These are phyloP conservation scores for Daucus carota DNA, from an alignment of 129 eudicot species.

Conservation along the genomic window DNA sequence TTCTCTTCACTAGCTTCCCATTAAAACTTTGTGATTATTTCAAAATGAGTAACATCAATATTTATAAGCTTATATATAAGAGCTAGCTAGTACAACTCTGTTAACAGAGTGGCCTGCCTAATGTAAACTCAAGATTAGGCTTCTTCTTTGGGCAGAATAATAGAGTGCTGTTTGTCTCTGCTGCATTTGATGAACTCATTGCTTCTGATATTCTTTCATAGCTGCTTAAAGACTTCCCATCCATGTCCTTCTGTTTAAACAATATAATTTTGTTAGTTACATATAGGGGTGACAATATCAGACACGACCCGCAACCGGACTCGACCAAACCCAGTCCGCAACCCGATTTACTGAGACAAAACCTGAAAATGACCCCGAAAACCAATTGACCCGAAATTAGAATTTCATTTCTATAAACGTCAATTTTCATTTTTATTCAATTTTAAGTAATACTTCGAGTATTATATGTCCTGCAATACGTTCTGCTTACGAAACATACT, in stretches of 20 bases:
- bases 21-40: constrained; percentile 35
- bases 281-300: too few species aligned
- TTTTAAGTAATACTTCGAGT: too few species aligned
- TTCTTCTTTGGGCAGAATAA: constrained; percentile 29
- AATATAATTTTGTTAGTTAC: neutral
- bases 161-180: constrained; percentile 26
- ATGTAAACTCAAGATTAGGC: constrained; percentile 87
- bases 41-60: constrained; percentile 37
- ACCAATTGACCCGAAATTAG: too few species aligned
- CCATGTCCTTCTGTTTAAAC: constrained; percentile 49
- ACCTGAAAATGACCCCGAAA: too few species aligned
- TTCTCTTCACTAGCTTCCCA: constrained; percentile 41
- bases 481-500: too few species aligned
- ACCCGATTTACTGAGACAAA: too few species aligned
- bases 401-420: too few species aligned
- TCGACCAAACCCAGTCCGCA: too few species aligned
- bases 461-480: too few species aligned
- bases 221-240: constrained; percentile 43
- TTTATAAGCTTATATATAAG: neutral
- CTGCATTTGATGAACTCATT: constrained; percentile 51
- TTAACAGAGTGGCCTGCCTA: constrained; percentile 56
- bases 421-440: too few species aligned
- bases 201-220: constrained; percentile 51
- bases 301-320: too few species aligned
- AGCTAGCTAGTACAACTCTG: neutral